Evolutionary conservation across 768 basidiomycete species (phyloP).

Genomic region (Mycena kentingensis): DNA sequence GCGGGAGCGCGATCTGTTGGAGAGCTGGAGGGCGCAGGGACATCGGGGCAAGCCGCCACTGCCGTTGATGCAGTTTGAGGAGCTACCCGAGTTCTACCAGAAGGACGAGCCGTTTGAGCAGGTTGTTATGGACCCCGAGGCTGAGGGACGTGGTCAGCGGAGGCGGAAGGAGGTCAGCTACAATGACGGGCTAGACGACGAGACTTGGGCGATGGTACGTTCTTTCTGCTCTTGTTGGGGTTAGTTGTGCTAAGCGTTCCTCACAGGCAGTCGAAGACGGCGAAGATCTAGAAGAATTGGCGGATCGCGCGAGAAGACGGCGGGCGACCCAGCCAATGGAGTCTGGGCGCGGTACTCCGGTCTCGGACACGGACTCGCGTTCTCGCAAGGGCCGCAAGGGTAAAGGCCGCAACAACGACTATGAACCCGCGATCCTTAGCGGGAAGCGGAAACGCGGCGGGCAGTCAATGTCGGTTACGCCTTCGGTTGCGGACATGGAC

Average conservation of each 20-base stretch:
- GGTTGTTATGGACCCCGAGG: constrained; percentile 58
- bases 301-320: constrained; percentile 65
- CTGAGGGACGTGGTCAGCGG: constrained; percentile 85
- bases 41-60: constrained; percentile 77
- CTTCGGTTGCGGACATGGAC: constrained; percentile 60
- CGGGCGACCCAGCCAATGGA: constrained; percentile 60
- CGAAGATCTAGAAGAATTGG: constrained; percentile 74
- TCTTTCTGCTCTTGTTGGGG: background rate
- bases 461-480: constrained; percentile 77
- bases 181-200: constrained; percentile 91
- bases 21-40: constrained; percentile 71
- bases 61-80: constrained; percentile 80
- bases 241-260: constrained; percentile 2
- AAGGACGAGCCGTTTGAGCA: constrained; percentile 77
- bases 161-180: constrained; percentile 85
- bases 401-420: constrained; percentile 37
- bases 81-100: constrained; percentile 91
- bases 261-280: constrained; percentile 75
- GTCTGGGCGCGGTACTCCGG: constrained; percentile 66
- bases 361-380: constrained; percentile 59
- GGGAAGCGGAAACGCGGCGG: constrained; percentile 77
- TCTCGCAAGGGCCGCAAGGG: constrained; percentile 54
- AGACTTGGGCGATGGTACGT: constrained; percentile 85
- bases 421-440: constrained; percentile 46
- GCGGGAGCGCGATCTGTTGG: constrained; percentile 67